Evolutionary conservation across 2,329 filamentous ascomycete genomes (phyloP).

Genomic region (Aspergillus cejpii): DNA sequence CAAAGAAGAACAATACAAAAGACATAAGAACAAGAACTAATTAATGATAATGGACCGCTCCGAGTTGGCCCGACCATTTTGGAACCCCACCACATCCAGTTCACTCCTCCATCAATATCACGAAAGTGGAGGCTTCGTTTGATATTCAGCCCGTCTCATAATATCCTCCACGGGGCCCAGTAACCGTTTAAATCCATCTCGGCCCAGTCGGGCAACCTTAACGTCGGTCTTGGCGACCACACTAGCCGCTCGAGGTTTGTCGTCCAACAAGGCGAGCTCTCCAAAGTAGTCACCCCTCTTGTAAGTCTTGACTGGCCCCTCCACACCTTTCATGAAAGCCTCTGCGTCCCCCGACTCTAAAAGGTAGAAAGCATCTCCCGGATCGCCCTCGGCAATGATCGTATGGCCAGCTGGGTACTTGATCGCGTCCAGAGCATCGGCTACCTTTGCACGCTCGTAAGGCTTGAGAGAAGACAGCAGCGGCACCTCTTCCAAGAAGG

Average conservation of each 20-base stretch:
- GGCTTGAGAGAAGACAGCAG: slow-evolving; percentile 74
- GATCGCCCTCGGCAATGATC: slow-evolving; percentile 88
- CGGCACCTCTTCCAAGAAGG: slow-evolving; percentile 89
- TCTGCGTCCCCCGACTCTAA: slow-evolving; percentile 81
- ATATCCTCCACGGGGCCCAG: slow-evolving; percentile 90
- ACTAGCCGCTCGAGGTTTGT: slow-evolving; percentile 85
- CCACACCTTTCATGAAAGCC: slow-evolving; percentile 69
- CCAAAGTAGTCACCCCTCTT: slow-evolving; percentile 94
- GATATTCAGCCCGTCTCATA: slow-evolving; percentile 63
- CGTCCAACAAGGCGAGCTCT: slow-evolving; percentile 86
- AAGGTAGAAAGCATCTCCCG: slow-evolving; percentile 84
- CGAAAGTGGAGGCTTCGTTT: slow-evolving; percentile 24
- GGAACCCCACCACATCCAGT: neutral
- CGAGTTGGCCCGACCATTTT: slow-evolving; percentile 2
- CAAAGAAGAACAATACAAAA: neutral
- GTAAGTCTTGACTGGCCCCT: slow-evolving; percentile 70
- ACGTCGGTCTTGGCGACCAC: slow-evolving; percentile 77
- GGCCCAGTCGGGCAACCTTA: slow-evolving; percentile 86
- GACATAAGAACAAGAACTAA: neutral
- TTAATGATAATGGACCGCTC: slow-evolving; percentile 2
- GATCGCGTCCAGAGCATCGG: slow-evolving; percentile 85
- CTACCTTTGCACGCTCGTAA: slow-evolving; percentile 95
- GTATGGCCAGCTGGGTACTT: slow-evolving; percentile 73
- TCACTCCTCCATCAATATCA: slow-evolving; percentile 17
- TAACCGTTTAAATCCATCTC: slow-evolving; percentile 89